Base-by-base conservation (phyloP, 352 stramenopile genomes). In the Phytophthora foliorum region DNA sequence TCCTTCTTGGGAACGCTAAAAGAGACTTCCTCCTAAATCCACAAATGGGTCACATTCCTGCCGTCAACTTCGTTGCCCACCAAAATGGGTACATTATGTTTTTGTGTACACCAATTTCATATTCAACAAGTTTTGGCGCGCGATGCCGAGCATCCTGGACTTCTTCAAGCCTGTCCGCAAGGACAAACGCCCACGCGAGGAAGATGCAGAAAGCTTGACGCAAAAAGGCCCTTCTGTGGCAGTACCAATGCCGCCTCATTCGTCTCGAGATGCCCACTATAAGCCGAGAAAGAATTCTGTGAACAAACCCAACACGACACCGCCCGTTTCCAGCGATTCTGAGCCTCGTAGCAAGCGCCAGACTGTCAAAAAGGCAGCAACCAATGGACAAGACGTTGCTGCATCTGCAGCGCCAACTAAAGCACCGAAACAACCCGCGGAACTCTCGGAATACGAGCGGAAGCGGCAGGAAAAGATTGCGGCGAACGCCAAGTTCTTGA, bases 391-490 rank as follows among this genome's bases (percentile, higher is more conserved):
- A n/a, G 2, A 42, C 5, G 8, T 7, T 4, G 6, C 6, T 42
- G 1, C 16, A 25, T 10, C 17, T 29, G 44, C 21, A 17, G 9
- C 25, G 4, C 8, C 32, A 38, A 36, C 31, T 13, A 1, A 58
- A 29, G 16, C 42, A 39, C 11, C 13, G 7, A 46, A 48, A n/a
- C 11, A 31, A 11, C 11, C 17, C 6, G 17, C 25, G 11, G 51
- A 34, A 2, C 41, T 87, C 1, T 90, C 78, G 14, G 70, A 79
- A 42, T 88, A 90, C 39, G 81, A 88, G 48, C 57, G 53, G 45
- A 85, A 86, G 57, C 74, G 81, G 2, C 53, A 61, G 22, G 59
- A 32, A 39, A 76, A 69, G 22, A 80, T 89, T 53, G 78, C 70
- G 13, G 66, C 61, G 31, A 89, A 89, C 57, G 75, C 72, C 24